These are phyloP conservation scores for Stephania cephalantha DNA, from an alignment of 164 flowering plant genomes.

Conservation along the genomic window DNA sequence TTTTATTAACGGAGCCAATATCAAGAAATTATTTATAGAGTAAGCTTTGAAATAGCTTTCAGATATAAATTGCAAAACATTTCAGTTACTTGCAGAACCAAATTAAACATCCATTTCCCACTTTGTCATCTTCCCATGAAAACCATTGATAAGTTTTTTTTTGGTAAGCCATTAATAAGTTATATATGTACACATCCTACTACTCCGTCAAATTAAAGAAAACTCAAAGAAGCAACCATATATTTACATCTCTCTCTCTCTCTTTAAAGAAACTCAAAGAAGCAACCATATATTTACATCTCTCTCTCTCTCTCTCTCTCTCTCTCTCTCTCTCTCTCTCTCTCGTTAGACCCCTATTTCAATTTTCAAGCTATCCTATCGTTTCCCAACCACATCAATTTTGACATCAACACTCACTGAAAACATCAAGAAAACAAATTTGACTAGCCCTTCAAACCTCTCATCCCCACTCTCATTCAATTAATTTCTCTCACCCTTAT, in stretches of 20 bases:
- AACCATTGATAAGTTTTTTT: slow-evolving; percentile 16
- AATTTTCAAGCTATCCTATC: slow-evolving; percentile 23
- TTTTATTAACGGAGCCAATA: too few relatives aligned
- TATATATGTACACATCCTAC: too few relatives aligned
- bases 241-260: slow-evolving; percentile 7
- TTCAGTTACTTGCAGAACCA: slow-evolving; percentile 34
- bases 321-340: slow-evolving; percentile 9
- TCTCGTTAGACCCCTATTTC: slow-evolving; percentile 7
- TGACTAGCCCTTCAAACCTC: slow-evolving; percentile 17
- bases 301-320: slow-evolving; percentile 8
- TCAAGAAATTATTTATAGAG: not conserved
- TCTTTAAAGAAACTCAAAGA: not conserved
- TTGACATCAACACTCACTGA: slow-evolving; percentile 23
- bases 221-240: slow-evolving; percentile 21
- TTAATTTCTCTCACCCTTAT: not conserved
- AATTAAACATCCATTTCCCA: slow-evolving; percentile 14
- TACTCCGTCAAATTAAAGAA: slow-evolving; percentile 11
- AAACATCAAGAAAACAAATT: slow-evolving; percentile 26
- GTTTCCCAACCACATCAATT: slow-evolving; percentile 29
- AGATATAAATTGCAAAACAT: slow-evolving; percentile 23
- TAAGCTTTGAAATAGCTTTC: slow-evolving; percentile 36
- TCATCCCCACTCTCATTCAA: not conserved
- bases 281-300: not conserved
- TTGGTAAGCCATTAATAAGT: slow-evolving; percentile 10
- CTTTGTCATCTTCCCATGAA: slow-evolving; percentile 17